Evolutionary conservation across 441 rosid species (phyloP), one percentile per base, ranked within the genome.

Genomic region (Aleurites moluccanus): DNA sequence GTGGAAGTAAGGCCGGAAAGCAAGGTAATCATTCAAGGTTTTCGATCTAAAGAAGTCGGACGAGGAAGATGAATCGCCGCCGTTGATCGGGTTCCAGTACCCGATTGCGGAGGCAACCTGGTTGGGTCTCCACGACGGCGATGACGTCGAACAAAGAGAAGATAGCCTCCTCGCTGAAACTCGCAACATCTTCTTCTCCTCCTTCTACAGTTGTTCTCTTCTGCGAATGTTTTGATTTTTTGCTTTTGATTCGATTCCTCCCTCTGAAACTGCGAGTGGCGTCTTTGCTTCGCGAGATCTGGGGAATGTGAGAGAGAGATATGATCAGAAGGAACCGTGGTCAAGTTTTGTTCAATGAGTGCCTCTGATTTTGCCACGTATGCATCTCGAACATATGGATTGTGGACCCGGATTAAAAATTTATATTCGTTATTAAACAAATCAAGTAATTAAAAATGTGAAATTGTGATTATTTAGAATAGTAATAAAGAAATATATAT

Each of bases 91-190:
- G 23, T 78, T 77, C 13, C 78, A 72, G 20, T 81, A 72, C 35
- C 35, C 70, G 59, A 77, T 45, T 2, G 78, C 78, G 25, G 77
- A 52, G 59, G 81, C 67, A 67, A 80, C 73, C 27, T 75, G 83
- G 23, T 44, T 20, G 67, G 80, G 62, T 79, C 78, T 75, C 87
- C 81, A 76, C 50, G 80, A 53, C 16, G 60, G 28, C 27, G 80
- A 73, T 11, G 81, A 70, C 21, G 79, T 61, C 6, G 83, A 80
- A 15, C 83, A 75, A 10, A 78, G 79, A 66, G 86, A 83, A 35
- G 85, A 76, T 9, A 88, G 78, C 82, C 89, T 84, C 84, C 86
- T 83, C 62, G 79, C 82, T 3, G 87, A 84, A 40, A 80, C 82
- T 67, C 90, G 78, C 79, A 87, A 69, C 89, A 86, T 86, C 72